Base-by-base conservation (phyloP, 1,139 yeast genomes). In the Waltiozyma sp. region DNA sequence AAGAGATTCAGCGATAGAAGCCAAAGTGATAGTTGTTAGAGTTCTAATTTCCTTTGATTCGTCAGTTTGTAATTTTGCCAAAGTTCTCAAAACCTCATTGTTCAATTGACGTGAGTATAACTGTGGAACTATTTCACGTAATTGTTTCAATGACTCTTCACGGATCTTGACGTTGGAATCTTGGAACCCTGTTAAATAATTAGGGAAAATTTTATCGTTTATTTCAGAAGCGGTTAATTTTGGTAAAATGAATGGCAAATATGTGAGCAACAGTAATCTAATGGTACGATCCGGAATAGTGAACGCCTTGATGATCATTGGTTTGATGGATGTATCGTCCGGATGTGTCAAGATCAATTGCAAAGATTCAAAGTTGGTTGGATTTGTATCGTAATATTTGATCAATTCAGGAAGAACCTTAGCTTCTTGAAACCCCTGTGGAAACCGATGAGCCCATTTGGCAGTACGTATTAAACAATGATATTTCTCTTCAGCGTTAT, bases 11-110 rank as follows among this genome's bases (percentile, higher is more conserved):
- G 95, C 80, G 28, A 91, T 79, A 47, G 77, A 77, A 24, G 87
- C 80, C 23, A 91, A 72, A 38, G 87, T 72, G 23, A 86, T 72
- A 19, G 93, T 74, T 0, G 97, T 89, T 61, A 87, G 85, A 7
- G 91, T 87, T 52, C 98, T 67, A 18, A 91, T 85, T 21, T 86
- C 85, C 1, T 93, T 81, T 45, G 80, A 81, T 2, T 80, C 76
- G 57, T 91, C 98, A 60, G 75, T 80, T 60, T 89, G 97, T 1
- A 95, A 77, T 57, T 84, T 86, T 1, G 97, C 97, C 46, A 91
- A 65, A 41, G 78, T 73, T 51, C 94, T 73, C 42, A 91, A 66
- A 36, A 91, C 64, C 45, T 91, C 97, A 54, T 88, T 89, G 57
- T 91, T 91, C 41, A 89, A 69, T 58, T 86, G 95, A 43, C 95